Conservation (phyloP, 2,329 filamentous ascomycete genomes). For the Endoconidiophora laricicola region DNA sequence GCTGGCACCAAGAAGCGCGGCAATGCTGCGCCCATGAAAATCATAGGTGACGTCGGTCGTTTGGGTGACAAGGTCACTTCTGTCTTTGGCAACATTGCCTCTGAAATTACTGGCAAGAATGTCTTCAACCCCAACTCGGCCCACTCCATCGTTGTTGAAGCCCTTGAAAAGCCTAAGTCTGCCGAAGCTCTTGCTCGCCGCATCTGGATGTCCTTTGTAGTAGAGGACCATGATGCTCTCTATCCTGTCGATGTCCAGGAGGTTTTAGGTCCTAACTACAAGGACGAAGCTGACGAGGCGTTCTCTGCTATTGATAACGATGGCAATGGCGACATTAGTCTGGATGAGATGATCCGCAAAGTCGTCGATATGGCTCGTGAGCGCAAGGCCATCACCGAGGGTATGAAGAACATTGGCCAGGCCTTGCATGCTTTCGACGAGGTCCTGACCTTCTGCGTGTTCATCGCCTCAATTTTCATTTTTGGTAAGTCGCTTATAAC, state of each 20-base stretch:
- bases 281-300: constrained; percentile 67
- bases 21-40: constrained; percentile 57
- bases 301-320: constrained; percentile 72
- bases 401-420: constrained; percentile 95
- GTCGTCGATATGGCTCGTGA: constrained; percentile 71
- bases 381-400: constrained; percentile 74
- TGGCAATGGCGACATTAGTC: constrained; percentile 79
- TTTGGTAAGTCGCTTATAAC: constrained; percentile 40
- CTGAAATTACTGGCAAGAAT: constrained; percentile 88
- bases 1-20: constrained; percentile 40
- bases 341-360: constrained; percentile 89
- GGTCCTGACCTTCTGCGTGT: constrained; percentile 64
- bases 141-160: constrained; percentile 77
- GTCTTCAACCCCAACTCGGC: constrained; percentile 86
- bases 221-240: constrained; percentile 70
- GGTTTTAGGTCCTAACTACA: constrained; percentile 62
- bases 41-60: constrained; percentile 63
- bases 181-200: constrained; percentile 86
- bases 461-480: constrained; percentile 67
- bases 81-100: constrained; percentile 80
- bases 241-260: constrained; percentile 70
- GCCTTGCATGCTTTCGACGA: constrained; percentile 83
- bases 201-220: constrained; percentile 96
- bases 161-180: constrained; percentile 66
- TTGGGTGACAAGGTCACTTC: constrained; percentile 88